Percentiles rank a stretch among this genome's conserved stretches.
Conservation (phyloP, 495 filamentous ascomycete genomes). For the Achaetomiella virescens region DNA sequence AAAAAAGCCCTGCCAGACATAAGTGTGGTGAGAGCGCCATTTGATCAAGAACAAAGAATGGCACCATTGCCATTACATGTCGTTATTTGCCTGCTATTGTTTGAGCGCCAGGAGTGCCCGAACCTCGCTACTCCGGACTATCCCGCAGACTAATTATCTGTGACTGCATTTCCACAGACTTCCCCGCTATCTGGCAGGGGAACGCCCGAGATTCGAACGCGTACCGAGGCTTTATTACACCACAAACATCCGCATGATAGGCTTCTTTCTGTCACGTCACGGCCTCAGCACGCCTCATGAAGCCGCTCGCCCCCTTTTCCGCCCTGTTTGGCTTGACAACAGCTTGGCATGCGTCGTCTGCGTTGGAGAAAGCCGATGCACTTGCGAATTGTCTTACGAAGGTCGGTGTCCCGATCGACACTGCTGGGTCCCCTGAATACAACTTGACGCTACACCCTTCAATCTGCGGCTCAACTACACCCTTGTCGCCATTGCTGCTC, state of each 20-base stretch:
- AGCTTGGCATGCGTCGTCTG: conserved; percentile 5
- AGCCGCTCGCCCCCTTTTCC: conserved; percentile 9
- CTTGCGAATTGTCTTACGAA: conserved; percentile 36
- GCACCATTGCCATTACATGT: conserved; percentile 15
- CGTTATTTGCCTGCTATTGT: conserved; percentile 8
- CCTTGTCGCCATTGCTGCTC: conserved; percentile 37
- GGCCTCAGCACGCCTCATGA: conserved; percentile 5
- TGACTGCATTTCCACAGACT: conserved; percentile 27
- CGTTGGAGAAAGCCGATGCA: conserved; percentile 24
- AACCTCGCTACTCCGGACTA: conserved; percentile 7
- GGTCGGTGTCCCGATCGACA: conserved; percentile 29
- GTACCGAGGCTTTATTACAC: background rate
- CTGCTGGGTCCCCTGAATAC: conserved; percentile 32
- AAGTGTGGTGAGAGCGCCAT: conserved; percentile 25
- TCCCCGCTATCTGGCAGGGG: conserved; percentile 19
- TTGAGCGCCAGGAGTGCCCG: conserved; percentile 10
- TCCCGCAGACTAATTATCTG: conserved; percentile 19
- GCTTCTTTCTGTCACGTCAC: conserved; percentile 15
- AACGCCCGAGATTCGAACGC: conserved; percentile 15
- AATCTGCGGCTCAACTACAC: conserved; percentile 37
- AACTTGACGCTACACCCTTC: conserved; percentile 36
- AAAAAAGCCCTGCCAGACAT: conserved; percentile 13
- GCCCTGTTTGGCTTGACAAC: conserved; percentile 23
- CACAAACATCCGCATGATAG: background rate
- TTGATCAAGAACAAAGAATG: conserved; percentile 19